A percentile compares a stretch with the other conserved stretches of the same genome.
Conservation (phyloP, 1,139 yeast species). For the Lodderomyces metapsilosis region DNA sequence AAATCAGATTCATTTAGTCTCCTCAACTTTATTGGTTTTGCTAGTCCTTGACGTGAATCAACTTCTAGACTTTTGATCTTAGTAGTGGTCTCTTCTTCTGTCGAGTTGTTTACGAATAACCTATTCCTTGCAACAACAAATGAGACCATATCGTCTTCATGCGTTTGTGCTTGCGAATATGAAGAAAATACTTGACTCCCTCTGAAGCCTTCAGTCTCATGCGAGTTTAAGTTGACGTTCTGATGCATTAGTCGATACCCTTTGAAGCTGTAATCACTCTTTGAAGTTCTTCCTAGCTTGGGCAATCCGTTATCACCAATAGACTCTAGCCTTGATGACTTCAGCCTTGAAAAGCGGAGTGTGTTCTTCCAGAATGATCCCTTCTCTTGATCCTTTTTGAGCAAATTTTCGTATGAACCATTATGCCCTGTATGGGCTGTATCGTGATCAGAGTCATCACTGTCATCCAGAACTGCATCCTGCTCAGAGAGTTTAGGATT, state of each 20-base stretch:
- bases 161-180: neutral
- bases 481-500: neutral
- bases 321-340: too few species aligned
- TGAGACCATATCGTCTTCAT: conserved; percentile 2
- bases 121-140: conserved; percentile 3
- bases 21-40: neutral
- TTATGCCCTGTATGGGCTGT: too few species aligned
- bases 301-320: too few species aligned
- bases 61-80: neutral
- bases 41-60: neutral
- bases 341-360: too few species aligned
- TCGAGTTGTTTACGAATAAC: neutral
- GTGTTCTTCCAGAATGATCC: too few species aligned
- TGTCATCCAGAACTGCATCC: neutral
- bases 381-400: too few species aligned
- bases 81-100: neutral
- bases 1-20: neutral
- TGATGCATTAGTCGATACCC: neutral
- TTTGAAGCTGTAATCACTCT: too few species aligned
- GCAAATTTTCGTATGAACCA: too few species aligned
- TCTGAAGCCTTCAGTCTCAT: neutral
- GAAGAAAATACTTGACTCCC: neutral
- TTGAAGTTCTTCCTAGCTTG: too few species aligned
- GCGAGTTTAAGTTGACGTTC: neutral
- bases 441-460: too few species aligned